A percentile compares a stretch with the other conserved stretches of the same genome.
Evolutionary conservation across 1,284 basidiomycete species (phyloP).

Genomic region (Moesziomyces sp.): DNA sequence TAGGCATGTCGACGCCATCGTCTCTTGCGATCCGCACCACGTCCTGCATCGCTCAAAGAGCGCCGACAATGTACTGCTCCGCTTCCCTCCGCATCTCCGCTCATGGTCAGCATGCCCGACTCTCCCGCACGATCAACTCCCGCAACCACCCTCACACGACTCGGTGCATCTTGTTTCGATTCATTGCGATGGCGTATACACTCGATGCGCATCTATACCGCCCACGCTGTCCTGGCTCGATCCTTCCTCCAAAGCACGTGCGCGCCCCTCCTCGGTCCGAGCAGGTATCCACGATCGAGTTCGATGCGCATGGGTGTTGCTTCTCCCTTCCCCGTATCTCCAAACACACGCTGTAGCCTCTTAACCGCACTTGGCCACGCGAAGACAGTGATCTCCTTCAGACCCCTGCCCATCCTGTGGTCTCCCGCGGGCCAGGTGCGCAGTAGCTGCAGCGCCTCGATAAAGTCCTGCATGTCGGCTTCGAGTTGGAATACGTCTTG

Average conservation of each 20-base stretch:
- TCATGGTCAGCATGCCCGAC: too few species aligned
- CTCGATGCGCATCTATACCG: slow-evolving; percentile 3
- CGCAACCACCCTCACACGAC: too few species aligned
- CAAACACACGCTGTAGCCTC: slow-evolving; percentile 22
- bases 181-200: not conserved
- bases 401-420: slow-evolving; percentile 11
- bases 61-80: not conserved
- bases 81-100: not conserved
- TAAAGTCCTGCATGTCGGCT: slow-evolving; percentile 42
- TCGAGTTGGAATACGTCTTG: slow-evolving; percentile 30
- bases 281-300: slow-evolving; percentile 34
- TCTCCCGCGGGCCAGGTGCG: slow-evolving; percentile 33
- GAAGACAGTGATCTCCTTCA: slow-evolving; percentile 34
- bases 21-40: not conserved
- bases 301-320: slow-evolving; percentile 19
- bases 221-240: slow-evolving; percentile 33
- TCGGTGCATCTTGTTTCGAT: too few species aligned
- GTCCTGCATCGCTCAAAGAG: not conserved
- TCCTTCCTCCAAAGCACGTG: slow-evolving; percentile 49
- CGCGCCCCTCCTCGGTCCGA: slow-evolving; percentile 40
- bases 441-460: slow-evolving; percentile 28
- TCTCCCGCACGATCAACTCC: too few species aligned
- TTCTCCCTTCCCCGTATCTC: not conserved
- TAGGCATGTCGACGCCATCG: not conserved
- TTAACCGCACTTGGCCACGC: slow-evolving; percentile 40